A percentile compares a stretch with the other conserved stretches of the same genome.
Evolutionary conservation across 345 rosid genomes (phyloP).

Genomic region (Eucalyptus marginata): DNA sequence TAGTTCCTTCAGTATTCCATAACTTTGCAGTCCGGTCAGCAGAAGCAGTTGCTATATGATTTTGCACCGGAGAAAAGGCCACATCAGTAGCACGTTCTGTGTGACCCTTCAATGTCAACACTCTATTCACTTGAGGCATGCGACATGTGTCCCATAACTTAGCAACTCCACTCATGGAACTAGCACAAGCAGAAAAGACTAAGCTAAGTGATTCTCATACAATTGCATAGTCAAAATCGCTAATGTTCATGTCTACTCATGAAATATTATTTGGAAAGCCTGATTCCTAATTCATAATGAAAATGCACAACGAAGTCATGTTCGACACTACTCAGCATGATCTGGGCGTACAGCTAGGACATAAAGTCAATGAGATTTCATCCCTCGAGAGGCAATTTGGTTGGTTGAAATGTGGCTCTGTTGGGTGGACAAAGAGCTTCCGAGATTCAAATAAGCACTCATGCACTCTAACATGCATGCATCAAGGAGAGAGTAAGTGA

Average conservation of each 20-base stretch:
- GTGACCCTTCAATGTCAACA: conserved; percentile 72
- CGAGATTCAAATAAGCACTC: background rate
- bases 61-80: conserved; percentile 65
- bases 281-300: background rate
- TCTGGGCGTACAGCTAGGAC: background rate
- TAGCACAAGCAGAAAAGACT: background rate
- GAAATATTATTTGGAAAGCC: background rate
- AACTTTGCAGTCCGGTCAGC: conserved; percentile 93
- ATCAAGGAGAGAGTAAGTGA: background rate
- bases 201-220: background rate
- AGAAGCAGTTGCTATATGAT: conserved; percentile 81
- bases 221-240: background rate
- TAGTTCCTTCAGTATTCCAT: conserved; percentile 82
- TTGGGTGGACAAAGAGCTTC: background rate
- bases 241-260: background rate
- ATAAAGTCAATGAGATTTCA: background rate
- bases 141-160: conserved; percentile 84
- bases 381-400: background rate
- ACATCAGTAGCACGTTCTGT: conserved; percentile 90
- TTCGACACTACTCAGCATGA: background rate
- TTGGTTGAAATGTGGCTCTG: background rate
- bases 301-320: background rate
- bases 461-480: background rate
- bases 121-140: conserved; percentile 55
- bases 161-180: conserved; percentile 82